Evolutionary conservation across 2,329 filamentous ascomycete genomes (phyloP), one percentile per base, ranked within the genome.

Genomic region (Alternaria arbusti): DNA sequence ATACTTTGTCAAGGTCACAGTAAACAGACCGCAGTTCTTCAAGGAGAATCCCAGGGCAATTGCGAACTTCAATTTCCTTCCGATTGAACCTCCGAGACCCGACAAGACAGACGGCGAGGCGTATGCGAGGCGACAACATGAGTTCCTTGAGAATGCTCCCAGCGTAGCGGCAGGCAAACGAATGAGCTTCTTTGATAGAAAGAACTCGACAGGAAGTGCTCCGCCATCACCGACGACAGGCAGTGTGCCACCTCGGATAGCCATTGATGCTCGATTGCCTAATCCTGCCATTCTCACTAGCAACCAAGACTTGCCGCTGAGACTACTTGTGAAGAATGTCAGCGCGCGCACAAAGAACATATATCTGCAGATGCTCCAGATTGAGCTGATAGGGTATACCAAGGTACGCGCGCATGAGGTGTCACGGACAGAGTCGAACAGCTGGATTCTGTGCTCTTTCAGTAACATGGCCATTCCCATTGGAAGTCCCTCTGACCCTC

Each of bases 1-100:
- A 70, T 99, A 99, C 81, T 99, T 92, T 77, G 86, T 98, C 76
- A 99, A 99, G 79, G 93, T 91, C n/a, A 98, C 96, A 0, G 89
- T 98, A 6, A 92, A 94, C 74, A 86, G 94, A n/a, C 93, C 94
- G 0, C 90, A 91, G 13, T 86, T 97, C 63, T 93, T 96, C 80
- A 95, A 95, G 76, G 94, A 97, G 81, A 97, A 97, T 74, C 91
- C 93, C 79, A 86, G 94, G 57, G 79, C 82, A 13, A 71, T 83
- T 74, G 73, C 74, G 26, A 76, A 77, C 66, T 91, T 97, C 81
- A 95, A 92, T 62, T 96, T 99, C 77, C 86, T 97, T 40, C 96
- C 96, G 5, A 95, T 98, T 70, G 96, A 99, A 79, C 92, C 93
- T 6, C 94, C 95, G 0, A 86, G 94, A 45, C 88, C 89, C 0